Base-by-base conservation (phyloP, 495 filamentous ascomycete genomes). In the Tuber magnatum region DNA sequence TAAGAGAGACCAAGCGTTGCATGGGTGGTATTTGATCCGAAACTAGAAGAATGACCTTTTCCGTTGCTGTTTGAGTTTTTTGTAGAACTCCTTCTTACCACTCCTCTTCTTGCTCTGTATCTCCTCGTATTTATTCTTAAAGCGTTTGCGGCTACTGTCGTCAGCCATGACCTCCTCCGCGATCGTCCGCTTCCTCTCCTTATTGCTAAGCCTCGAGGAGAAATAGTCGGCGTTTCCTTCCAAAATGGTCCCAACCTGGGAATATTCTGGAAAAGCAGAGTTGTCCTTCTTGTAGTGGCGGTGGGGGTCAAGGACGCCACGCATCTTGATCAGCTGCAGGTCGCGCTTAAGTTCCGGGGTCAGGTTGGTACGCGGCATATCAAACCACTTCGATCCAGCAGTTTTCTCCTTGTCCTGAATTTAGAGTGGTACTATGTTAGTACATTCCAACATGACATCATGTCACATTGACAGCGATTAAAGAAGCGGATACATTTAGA, bases 221-320 rank as follows among this genome's bases (percentile, higher is more conserved):
- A 89, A 92, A 85, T 91, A 97, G 78, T 99, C 95, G 0, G 93
- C 93, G 32, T 94, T 92, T 0, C 94, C 94, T 79, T 97, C 89
- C 48, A 97, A 88, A 72, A 98, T 89, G 3, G 91, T 96, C 69
- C 95, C 95, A 38, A 97, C 90, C 78, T 96, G 92, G 40, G 91
- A 94, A 82, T 90, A 97, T 75, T 93, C 87, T 10, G 95, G 95
- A 4, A 90, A 82, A 83, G 72, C 85, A 84, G 84, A 83, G 73
- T 87, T 89, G 68, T 92, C 90, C 83, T 97, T 97, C 81, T 94
- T 95, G 87, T 97, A 97, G 81, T 93, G 91, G 73, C 94, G 87
- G 81, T 98, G 94, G 8, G 93, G 90, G 75, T 97, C 95, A 5
- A 97, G 86, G 12, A 97, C 92, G 73, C 90, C 90, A 76, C 95